Base-by-base conservation (phyloP, 1,284 basidiomycete genomes). In the Naganishia albida region DNA sequence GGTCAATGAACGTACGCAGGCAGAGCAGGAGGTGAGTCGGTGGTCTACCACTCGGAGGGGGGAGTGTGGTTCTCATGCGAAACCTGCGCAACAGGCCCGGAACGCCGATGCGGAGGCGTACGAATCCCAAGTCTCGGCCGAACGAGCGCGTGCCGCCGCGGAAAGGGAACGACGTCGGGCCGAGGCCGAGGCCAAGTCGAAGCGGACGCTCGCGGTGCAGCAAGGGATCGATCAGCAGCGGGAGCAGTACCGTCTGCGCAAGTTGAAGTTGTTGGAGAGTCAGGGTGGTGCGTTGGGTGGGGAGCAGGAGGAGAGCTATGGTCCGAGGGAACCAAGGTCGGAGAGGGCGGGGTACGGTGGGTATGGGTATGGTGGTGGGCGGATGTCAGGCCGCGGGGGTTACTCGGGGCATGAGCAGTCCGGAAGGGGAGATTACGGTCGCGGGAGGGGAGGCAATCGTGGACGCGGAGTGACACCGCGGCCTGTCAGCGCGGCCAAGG, bases 1-100 rank as follows among this genome's bases (percentile, higher is more conserved):
- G 40, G 25, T 67, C 40, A 67, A 67, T 55, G 66, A 65, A 43
- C 23, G 34, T n/a, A 65, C 64, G 15, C 48, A 57, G 40, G 55
- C 43, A 2, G 55, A 65, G 44, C 55, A 56, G 34, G 64, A 65
- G 48, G 64, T 65, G 26, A 26, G 64, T 53, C 25, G 12, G 26
- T 16, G 34, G 25, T 20, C 12, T 26, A 12, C 23, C 13, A 23
- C 34, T 34, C 34, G 34, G 10, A n/a, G n/a, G 34, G 34, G 4
- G 34, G 34, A 34, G 7, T 3, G 43, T 30, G 12, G 13, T 34
- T 12, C 43, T 49, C 16, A 48, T 49, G 39, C 12, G 43, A 8
- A 23, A 26, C 7, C 18, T 13, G 2, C 10, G 26, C 4, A 23
- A 44, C 39, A 59, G 57, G 57, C 57, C 2, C 18, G 57, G 10